Evolutionary conservation across 768 basidiomycete species (phyloP), one percentile per base, ranked within the genome.

Genomic region (Tremella mesenterica): DNA sequence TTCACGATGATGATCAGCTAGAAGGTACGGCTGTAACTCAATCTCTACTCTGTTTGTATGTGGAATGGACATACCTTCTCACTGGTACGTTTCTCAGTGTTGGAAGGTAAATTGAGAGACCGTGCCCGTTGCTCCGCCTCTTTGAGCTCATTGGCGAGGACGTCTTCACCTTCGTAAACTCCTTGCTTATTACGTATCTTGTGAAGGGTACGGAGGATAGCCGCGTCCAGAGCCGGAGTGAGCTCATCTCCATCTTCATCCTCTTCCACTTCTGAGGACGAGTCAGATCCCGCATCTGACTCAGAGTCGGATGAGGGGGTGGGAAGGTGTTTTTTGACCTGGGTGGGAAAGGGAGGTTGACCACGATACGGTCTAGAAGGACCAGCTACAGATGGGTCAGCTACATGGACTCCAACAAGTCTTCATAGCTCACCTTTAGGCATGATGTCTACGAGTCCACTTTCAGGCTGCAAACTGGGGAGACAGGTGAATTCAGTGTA

Each of bases 211-310:
- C 89, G 79, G 34, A 97, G 78, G 63, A 97, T 95, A 18, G 95
- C 95, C 39, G 83, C 95, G 64, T 96, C 93, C 46, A 96, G 81
- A 0, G 84, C 84, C 3, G 91, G 90, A 0, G 92, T 97, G 47
- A 97, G 80, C 70, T 96, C 88, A 61, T 89, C 88, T 13, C 91
- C 95, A 53, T 93, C 86, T 66, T 91, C 87, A 69, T 97, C 92
- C 68, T 97, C 92, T 1, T 82, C 82, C 63, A 89, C 87, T 38
- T 81, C 67, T 29, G 51, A 48, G 1, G 57, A 58, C 14, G 61
- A 60, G 38, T 61, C 60, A 3, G 65, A 61, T 0, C 84, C 85
- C 8, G 38, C n/a, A 65, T 85, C 85, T 6, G 75, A 73, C 7
- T 78, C 77, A 3, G 69, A 69, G n/a, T 65, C 76, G 2, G 53